Conservation (phyloP, 176 grass and related monocot genomes). For the Avena atlantica region DNA sequence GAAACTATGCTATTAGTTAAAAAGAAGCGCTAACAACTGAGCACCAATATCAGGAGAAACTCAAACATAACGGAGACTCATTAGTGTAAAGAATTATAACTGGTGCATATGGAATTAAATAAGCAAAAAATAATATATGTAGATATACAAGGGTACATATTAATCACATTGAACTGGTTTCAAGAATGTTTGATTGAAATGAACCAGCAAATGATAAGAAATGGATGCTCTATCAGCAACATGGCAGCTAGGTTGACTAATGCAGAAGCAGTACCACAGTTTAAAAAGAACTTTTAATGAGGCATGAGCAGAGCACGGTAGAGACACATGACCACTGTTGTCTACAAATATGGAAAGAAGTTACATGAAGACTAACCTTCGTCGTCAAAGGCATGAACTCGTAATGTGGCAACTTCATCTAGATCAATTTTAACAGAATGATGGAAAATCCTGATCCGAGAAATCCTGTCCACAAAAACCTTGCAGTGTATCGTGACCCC, state of each 20-base stretch:
- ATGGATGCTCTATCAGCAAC: neutral
- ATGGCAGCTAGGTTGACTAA: neutral
- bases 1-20: conserved; percentile 20
- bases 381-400: conserved; percentile 77
- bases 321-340: neutral
- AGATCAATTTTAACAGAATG: conserved; percentile 95
- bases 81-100: neutral
- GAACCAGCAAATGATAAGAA: neutral
- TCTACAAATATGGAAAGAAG: neutral
- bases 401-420: conserved; percentile 87
- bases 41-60: conserved; percentile 16
- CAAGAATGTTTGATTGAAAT: too few species aligned
- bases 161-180: neutral
- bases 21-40: neutral
- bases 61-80: neutral
- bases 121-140: neutral
- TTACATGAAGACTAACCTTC: conserved; percentile 58
- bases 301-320: neutral
- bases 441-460: conserved; percentile 90
- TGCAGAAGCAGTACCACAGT: conserved; percentile 18
- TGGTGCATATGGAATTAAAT: conserved; percentile 2
- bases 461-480: conserved; percentile 85
- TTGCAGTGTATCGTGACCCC: conserved; percentile 88
- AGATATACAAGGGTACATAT: neutral
- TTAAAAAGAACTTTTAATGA: neutral